These are phyloP conservation scores for Fusarium devonianum DNA, from an alignment of 2,329 filamentous ascomycete species.

Conservation along the genomic window DNA sequence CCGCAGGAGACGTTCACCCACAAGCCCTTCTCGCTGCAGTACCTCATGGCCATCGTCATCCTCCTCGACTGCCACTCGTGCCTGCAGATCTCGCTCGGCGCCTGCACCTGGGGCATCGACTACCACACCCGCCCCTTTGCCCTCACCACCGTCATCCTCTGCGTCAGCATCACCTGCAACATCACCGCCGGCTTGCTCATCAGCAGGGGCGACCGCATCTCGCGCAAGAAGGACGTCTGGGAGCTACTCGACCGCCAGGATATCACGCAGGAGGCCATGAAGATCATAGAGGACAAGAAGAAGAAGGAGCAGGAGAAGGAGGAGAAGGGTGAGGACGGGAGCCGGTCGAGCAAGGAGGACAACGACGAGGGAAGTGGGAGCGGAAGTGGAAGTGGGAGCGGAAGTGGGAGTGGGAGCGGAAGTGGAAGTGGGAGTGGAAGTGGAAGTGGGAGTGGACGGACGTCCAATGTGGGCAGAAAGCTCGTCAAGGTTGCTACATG, in stretches of 20 bases:
- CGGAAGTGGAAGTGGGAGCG: too few species aligned
- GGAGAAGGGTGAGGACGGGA: slow-evolving; percentile 2
- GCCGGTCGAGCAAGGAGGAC: slow-evolving; percentile 15
- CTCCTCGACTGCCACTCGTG: slow-evolving; percentile 81
- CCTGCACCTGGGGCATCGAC: slow-evolving; percentile 79
- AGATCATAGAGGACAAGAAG: slow-evolving; percentile 56
- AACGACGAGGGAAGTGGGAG: slow-evolving; percentile 20
- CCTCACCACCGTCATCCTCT: slow-evolving; percentile 81
- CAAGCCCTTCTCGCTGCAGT: slow-evolving; percentile 75
- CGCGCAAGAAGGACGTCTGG: slow-evolving; percentile 85
- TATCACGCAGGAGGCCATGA: slow-evolving; percentile 67
- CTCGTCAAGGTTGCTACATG: slow-evolving; percentile 17
- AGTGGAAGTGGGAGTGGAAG: too few species aligned
- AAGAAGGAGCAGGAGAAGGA: slow-evolving; percentile 38
- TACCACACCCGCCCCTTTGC: slow-evolving; percentile 74
- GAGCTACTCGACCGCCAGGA: slow-evolving; percentile 79
- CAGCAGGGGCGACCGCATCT: slow-evolving; percentile 75
- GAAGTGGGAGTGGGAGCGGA: too few species aligned
- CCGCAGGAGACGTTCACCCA: slow-evolving; percentile 86
- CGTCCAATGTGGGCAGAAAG: slow-evolving; percentile 20
- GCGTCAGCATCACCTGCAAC: slow-evolving; percentile 79
- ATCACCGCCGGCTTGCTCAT: slow-evolving; percentile 80
- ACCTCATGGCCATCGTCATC: slow-evolving; percentile 79
- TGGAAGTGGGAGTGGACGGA: slow-evolving; percentile 16
- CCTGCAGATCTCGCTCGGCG: slow-evolving; percentile 80